phyloP scores from a whole-genome alignment of 225 moss, liverwort and hornwort genomes.

The Pseudisothecium myosuroides region DNA sequence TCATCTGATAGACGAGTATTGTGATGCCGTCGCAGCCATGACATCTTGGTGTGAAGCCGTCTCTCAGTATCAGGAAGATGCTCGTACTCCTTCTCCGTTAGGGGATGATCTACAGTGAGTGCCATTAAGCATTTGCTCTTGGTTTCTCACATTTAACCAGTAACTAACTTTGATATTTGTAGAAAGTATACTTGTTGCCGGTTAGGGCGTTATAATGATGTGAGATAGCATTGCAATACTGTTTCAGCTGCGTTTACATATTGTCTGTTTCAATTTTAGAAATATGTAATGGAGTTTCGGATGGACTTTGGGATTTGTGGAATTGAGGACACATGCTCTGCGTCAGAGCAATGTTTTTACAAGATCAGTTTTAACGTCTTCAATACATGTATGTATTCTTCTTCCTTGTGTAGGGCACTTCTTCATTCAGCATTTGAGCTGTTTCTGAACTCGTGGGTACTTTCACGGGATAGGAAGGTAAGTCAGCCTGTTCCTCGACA shows the following conservation, averaged over 20 bases:
- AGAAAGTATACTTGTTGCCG: neutral
- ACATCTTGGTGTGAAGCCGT: slow-evolving; percentile 96
- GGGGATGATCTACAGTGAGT: slow-evolving; percentile 87
- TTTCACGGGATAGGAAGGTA: slow-evolving; percentile 63
- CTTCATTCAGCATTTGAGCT: slow-evolving; percentile 95
- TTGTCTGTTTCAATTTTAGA: neutral
- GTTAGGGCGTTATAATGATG: neutral
- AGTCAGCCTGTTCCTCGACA: neutral
- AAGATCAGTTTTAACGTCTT: neutral
- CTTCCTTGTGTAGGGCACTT: slow-evolving; percentile 53
- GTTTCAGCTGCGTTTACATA: neutral
- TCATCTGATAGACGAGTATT: neutral
- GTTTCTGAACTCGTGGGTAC: slow-evolving; percentile 80
- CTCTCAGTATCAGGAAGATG: slow-evolving; percentile 72
- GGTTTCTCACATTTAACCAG: neutral
- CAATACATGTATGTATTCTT: neutral
- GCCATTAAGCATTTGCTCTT: neutral
- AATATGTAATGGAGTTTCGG: neutral
- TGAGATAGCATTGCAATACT: neutral
- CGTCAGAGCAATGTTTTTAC: neutral
- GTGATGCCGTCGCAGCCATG: slow-evolving; percentile 48
- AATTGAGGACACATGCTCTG: neutral
- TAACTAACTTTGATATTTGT: neutral
- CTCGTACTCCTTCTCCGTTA: slow-evolving; percentile 34
- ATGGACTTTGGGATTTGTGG: neutral